Base-by-base conservation (phyloP, 768 basidiomycete species). In the Lentinula sp. region DNA sequence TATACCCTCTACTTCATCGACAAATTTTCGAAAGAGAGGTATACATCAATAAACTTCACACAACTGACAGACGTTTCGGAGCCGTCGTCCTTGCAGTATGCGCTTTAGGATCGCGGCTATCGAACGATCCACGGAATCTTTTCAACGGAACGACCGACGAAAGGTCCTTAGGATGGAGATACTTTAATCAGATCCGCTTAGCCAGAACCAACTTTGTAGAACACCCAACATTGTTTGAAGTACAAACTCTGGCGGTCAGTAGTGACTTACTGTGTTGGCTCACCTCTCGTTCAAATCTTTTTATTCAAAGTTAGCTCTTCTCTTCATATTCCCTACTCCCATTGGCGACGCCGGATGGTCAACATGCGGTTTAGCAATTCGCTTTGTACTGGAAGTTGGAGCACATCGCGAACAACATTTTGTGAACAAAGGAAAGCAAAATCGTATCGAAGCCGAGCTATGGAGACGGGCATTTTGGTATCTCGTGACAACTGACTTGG, bases 1-100 rank as follows among this genome's bases (percentile, higher is more conserved):
- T 73, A 28, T 64, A 73, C 2, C 83, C 84, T 1, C 66, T 87
- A 1, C 68, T 88, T 13, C 85, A 86, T 62, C 73, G 78, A 5
- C 77, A 77, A 1, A 74, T 75, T 16, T 86, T 87, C 59, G 72
- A 78, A 34, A 67, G 69, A 15, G 70, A 75, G 40, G 65, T 80
- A 37, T 63, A 61, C 5, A 11, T 9, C 23, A 23, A 42, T 15
- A 46, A 46, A 34, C 42, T 57, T 39, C 56, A 57, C 15, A 10
- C 28, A 28, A 21, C 11, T 2, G 43, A 57, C 23, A 18, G 28
- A 31, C 39, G 40, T 0, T 84, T 86, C 64, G 74, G 71, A 0
- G 63, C 71, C 2, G 71, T 77, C 1, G 79, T 85, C 48, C 72
- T 85, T 9, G 68, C 81, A 8, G 74, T 85, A 0, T 83, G 82